Conservation (phyloP, 805 yeast genomes). For the Hanseniaspora guilliermondii region DNA sequence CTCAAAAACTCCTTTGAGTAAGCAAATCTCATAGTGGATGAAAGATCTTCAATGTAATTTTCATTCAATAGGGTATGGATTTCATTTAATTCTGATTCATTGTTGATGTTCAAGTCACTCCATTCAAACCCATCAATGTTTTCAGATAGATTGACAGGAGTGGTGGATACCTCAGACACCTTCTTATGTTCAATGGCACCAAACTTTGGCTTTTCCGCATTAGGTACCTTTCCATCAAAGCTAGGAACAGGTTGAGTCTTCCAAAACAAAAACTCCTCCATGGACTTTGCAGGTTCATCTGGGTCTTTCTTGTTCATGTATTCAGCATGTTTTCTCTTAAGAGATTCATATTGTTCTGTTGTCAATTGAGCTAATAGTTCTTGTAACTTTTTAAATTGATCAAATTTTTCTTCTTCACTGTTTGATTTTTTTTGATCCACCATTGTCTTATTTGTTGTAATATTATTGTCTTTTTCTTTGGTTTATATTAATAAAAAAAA, state of each 20-base stretch:
- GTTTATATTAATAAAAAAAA: no score
- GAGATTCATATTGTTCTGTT: conserved; percentile 41
- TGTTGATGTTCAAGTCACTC: conserved; percentile 58
- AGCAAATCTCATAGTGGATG: conserved; percentile 82
- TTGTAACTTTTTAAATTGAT: conserved; percentile 2
- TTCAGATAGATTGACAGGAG: conserved; percentile 55
- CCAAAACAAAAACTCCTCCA: conserved; percentile 80
- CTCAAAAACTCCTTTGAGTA: conserved; percentile 70
- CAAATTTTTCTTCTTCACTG: conserved; percentile 1
- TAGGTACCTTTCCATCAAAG: conserved; percentile 47
- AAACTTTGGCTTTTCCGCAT: conserved; percentile 43
- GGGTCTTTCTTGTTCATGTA: conserved; percentile 35
- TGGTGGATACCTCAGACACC: conserved; percentile 56
- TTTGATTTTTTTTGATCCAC: neutral
- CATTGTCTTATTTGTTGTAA: neutral
- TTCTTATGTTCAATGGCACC: conserved; percentile 28
- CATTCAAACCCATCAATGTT: conserved; percentile 66
- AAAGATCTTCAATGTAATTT: conserved; percentile 89
- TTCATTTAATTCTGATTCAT: conserved; percentile 39
- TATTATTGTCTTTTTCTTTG: no score
- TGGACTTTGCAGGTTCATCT: conserved; percentile 41
- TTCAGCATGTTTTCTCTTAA: conserved; percentile 23
- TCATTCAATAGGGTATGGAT: conserved; percentile 70
- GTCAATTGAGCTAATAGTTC: conserved; percentile 17
- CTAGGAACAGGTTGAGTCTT: conserved; percentile 88